These are phyloP conservation scores for Citrus trifoliata DNA, from an alignment of 345 rosid genomes.

Conservation along the genomic window DNA sequence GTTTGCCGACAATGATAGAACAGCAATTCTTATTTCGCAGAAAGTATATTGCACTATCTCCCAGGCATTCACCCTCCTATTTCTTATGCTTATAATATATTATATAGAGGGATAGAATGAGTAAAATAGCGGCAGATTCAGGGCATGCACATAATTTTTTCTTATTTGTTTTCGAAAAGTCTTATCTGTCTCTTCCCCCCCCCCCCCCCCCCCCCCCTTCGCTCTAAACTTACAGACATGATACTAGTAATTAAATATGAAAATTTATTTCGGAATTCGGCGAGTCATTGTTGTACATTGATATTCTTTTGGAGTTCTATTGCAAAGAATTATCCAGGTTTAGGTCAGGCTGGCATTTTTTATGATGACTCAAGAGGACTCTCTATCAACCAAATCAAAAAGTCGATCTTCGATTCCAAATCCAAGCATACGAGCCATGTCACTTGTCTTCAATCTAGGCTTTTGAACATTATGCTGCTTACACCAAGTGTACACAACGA, in stretches of 20 bases:
- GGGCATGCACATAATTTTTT: neutral
- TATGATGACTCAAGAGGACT: constrained; percentile 11
- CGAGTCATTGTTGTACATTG: neutral
- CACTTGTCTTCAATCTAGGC: constrained; percentile 68
- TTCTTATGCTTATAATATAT: too few species aligned
- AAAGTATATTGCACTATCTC: too few species aligned
- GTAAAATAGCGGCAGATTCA: neutral
- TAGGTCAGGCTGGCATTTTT: neutral
- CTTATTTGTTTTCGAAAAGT: neutral
- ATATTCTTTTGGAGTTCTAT: neutral
- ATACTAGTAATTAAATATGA: neutral
- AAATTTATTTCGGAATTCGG: neutral
- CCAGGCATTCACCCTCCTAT: too few species aligned
- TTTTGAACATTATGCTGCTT: constrained; percentile 52
- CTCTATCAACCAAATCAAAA: constrained; percentile 53
- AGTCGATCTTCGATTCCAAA: constrained; percentile 74
- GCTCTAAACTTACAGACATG: neutral
- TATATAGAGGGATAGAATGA: too few species aligned
- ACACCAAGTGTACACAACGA: constrained; percentile 68
- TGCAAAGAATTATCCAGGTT: neutral
- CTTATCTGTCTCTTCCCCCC: neutral
- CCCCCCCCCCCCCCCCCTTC: too few species aligned
- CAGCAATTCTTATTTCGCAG: too few species aligned
- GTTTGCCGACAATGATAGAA: too few species aligned
- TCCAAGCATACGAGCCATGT: constrained; percentile 95